These are phyloP conservation scores for Postia placenta DNA, from an alignment of 768 basidiomycete species.

Conservation along the genomic window DNA sequence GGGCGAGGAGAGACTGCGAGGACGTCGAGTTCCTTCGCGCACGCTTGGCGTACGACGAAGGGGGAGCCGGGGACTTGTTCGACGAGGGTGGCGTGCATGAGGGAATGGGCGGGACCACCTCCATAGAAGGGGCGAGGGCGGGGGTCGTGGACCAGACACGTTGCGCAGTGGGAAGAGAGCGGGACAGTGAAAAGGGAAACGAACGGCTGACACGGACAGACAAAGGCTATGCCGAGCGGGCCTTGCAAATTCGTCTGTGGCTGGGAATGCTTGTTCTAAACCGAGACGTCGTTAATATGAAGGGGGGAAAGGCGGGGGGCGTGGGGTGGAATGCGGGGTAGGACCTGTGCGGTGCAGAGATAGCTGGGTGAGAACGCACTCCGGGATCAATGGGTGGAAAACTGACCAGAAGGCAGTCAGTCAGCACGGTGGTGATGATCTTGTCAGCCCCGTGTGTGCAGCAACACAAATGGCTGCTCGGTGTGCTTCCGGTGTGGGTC, in stretches of 20 bases:
- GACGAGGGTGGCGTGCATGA: slow-evolving; percentile 1
- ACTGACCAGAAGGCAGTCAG: neutral
- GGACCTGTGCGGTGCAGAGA: neutral
- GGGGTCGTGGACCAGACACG: neutral
- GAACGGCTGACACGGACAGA: neutral
- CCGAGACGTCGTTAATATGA: slow-evolving; percentile 1
- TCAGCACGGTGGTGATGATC: neutral
- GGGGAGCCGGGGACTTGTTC: neutral
- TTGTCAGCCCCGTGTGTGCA: slow-evolving; percentile 6
- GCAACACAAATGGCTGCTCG: neutral
- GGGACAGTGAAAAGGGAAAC: neutral
- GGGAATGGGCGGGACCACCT: slow-evolving; percentile 11
- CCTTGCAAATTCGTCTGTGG: neutral
- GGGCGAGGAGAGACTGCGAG: slow-evolving; percentile 10
- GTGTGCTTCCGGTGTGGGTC: neutral
- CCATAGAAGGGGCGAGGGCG: slow-evolving; percentile 6
- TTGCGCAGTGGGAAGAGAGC: neutral
- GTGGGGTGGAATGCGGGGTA: slow-evolving; percentile 3
- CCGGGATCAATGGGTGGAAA: too few relatives aligned
- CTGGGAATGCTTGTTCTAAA: neutral
- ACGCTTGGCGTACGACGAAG: neutral
- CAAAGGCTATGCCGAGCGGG: neutral
- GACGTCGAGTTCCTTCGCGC: neutral
- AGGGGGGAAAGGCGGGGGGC: slow-evolving; percentile 2
- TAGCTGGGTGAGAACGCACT: neutral